Evolutionary conservation across 768 basidiomycete genomes (phyloP).

Genomic region (Calvatia gigantea): DNA sequence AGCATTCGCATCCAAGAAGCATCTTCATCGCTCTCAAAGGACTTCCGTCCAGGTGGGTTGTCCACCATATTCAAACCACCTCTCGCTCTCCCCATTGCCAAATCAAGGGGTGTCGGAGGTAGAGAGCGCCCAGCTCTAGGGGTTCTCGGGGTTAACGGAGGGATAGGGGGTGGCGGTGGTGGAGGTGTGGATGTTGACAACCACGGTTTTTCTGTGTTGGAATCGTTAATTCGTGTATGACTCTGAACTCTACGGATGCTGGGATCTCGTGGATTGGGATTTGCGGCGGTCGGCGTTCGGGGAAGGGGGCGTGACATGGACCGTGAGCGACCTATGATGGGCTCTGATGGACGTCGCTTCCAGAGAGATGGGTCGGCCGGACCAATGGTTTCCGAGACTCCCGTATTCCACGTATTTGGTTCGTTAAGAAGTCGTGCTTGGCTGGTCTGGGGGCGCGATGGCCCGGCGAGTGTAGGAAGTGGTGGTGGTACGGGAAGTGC

Average conservation of each 20-base stretch:
- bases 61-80: slow-evolving; percentile 1
- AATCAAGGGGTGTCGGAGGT: slow-evolving; percentile 34
- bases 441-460: neutral
- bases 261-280: neutral
- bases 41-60: slow-evolving; percentile 1
- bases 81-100: slow-evolving; percentile 9
- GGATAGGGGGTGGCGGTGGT: neutral
- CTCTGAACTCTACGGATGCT: slow-evolving; percentile 3
- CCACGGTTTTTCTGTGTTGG: neutral
- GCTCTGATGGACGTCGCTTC: slow-evolving; percentile 9
- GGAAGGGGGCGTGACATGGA: slow-evolving; percentile 11
- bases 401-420: neutral
- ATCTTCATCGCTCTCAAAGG: slow-evolving; percentile 22
- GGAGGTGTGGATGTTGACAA: neutral
- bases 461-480: slow-evolving; percentile 4
- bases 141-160: slow-evolving; percentile 1
- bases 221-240: neutral
- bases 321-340: neutral
- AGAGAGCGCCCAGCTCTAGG: slow-evolving; percentile 31
- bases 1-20: slow-evolving; percentile 33
- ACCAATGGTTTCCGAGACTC: neutral
- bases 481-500: slow-evolving; percentile 2
- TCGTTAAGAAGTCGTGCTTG: neutral
- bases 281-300: neutral
- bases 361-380: slow-evolving; percentile 10